phyloP scores from a whole-genome alignment of 1,139 yeast genomes.

The Candida sanyaensis region DNA sequence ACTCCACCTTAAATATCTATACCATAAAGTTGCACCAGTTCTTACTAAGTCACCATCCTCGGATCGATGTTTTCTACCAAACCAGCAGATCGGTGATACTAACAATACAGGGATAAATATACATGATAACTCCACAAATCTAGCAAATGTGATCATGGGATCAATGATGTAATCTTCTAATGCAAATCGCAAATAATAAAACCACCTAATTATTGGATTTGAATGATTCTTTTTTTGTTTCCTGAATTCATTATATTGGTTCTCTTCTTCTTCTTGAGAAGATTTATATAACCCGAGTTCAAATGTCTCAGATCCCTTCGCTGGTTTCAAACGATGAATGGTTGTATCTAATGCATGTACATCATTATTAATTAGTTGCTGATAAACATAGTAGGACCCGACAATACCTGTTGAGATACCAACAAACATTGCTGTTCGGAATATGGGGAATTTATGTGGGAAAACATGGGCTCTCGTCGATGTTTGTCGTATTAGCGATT shows the following conservation, averaged over 20 bases:
- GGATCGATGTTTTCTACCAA: constrained; percentile 48
- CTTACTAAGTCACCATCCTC: constrained; percentile 36
- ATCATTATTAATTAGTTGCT: constrained; percentile 26
- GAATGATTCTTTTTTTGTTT: constrained; percentile 25
- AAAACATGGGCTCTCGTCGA: constrained; percentile 1
- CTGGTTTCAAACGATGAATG: constrained; percentile 44
- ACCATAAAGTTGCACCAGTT: constrained; percentile 75
- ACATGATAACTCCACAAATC: constrained; percentile 68
- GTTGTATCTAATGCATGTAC: constrained; percentile 35
- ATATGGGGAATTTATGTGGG: neutral
- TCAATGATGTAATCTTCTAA: constrained; percentile 59
- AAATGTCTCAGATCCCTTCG: constrained; percentile 57
- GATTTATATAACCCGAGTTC: constrained; percentile 68
- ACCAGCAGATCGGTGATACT: constrained; percentile 63
- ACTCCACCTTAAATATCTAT: constrained; percentile 58
- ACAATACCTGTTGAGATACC: constrained; percentile 10
- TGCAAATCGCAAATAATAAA: constrained; percentile 39
- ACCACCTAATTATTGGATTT: constrained; percentile 26
- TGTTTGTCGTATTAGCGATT: neutral
- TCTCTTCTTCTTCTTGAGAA: constrained; percentile 53
- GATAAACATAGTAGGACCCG: constrained; percentile 1
- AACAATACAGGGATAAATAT: constrained; percentile 73
- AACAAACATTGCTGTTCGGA: constrained; percentile 1
- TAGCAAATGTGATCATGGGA: constrained; percentile 64
- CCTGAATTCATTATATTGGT: constrained; percentile 27